These are phyloP conservation scores for Xylariaceae sp. DNA, from an alignment of 2,329 filamentous ascomycete genomes.

Conservation along the genomic window DNA sequence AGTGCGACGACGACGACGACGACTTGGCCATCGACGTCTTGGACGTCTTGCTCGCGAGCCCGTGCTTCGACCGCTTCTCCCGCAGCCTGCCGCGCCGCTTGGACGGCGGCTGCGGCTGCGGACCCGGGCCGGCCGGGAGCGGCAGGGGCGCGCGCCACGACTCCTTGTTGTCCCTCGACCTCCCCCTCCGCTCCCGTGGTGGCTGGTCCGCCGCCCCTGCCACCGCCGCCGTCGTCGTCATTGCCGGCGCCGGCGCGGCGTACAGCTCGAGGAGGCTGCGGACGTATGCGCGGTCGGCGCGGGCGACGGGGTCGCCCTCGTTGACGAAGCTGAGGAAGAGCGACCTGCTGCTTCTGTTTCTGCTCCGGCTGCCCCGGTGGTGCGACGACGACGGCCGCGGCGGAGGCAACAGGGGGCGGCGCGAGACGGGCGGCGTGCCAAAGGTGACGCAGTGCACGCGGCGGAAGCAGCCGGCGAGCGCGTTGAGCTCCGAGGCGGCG, in stretches of 20 bases:
- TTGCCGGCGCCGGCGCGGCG: constrained; percentile 50
- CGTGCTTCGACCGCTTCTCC: constrained; percentile 21
- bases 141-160: not conserved
- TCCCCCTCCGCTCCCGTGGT: constrained; percentile 12
- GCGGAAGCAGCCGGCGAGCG: constrained; percentile 63
- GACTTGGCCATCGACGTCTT: constrained; percentile 17
- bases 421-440: constrained; percentile 70
- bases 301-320: constrained; percentile 73
- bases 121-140: no score
- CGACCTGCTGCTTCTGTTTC: constrained; percentile 49
- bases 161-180: constrained; percentile 14
- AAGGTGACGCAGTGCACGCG: constrained; percentile 80
- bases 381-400: constrained; percentile 15
- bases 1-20: constrained; percentile 10
- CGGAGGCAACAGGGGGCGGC: constrained; percentile 60
- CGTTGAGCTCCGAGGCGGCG: constrained; percentile 60
- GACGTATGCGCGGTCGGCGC: constrained; percentile 72
- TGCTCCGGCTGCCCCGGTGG: no score
- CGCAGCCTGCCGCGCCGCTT: constrained; percentile 15
- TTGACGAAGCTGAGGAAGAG: constrained; percentile 77
- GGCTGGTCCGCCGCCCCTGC: constrained; percentile 7
- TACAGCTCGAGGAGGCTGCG: constrained; percentile 65
- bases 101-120: constrained; percentile 4
- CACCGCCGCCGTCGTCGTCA: constrained; percentile 5
- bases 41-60: constrained; percentile 17